A percentile compares a stretch with the other conserved stretches of the same genome.
phyloP scores from a whole-genome alignment of 352 stramenopile genomes.

The Phytophthora pisi region DNA sequence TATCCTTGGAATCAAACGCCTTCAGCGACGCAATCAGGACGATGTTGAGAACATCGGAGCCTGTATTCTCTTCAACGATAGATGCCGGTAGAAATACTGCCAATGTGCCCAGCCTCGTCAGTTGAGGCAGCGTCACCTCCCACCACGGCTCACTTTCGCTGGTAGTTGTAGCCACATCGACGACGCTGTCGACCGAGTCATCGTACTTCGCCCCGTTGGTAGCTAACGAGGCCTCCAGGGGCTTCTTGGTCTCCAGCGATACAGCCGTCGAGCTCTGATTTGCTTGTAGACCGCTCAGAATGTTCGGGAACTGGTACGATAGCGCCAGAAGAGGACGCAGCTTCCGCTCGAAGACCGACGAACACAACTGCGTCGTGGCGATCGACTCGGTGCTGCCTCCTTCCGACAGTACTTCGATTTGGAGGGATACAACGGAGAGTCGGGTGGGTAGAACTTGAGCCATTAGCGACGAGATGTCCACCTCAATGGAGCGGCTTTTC shows the following conservation, averaged over 20 bases:
- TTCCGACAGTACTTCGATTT: conserved; percentile 56
- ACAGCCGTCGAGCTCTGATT: conserved; percentile 51
- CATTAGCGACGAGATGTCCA: conserved; percentile 62
- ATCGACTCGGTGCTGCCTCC: conserved; percentile 27
- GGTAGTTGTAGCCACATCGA: conserved; percentile 29
- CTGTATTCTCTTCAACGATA: conserved; percentile 16
- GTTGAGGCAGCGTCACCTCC: conserved; percentile 47
- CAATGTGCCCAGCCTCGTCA: conserved; percentile 55
- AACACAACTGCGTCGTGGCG: conserved; percentile 62
- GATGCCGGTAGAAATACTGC: conserved; percentile 54
- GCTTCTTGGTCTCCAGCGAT: conserved; percentile 2
- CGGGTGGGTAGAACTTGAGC: conserved; percentile 41
- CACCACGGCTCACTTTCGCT: conserved; percentile 60
- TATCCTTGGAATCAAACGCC: conserved; percentile 17
- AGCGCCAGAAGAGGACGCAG: conserved; percentile 53
- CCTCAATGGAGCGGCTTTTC: conserved; percentile 49
- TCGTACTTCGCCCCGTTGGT: conserved; percentile 33
- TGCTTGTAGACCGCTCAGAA: conserved; percentile 26
- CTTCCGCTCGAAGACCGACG: conserved; percentile 62
- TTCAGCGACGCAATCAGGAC: conserved; percentile 43
- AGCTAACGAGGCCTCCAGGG: conserved; percentile 29
- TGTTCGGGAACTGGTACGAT: conserved; percentile 54
- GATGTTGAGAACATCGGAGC: conserved; percentile 22
- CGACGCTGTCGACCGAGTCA: conserved; percentile 14
- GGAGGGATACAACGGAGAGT: conserved; percentile 51